phyloP scores from a whole-genome alignment of 1,284 basidiomycete species.

The Singerocomus inundabilis region DNA sequence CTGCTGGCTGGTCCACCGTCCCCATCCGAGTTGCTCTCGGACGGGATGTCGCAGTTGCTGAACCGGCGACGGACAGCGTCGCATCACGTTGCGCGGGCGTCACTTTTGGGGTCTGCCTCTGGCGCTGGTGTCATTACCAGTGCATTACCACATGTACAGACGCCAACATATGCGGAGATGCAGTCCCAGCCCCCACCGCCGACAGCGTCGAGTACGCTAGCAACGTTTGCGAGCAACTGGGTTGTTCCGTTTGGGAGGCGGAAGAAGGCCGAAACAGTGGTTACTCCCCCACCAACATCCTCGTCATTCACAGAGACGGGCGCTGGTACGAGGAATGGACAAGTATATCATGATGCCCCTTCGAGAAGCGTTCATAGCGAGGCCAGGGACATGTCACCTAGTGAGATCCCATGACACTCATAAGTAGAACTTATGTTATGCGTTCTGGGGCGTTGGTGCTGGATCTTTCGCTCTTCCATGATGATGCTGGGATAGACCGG shows the following conservation, averaged over 20 bases:
- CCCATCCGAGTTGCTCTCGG: conserved; percentile 55
- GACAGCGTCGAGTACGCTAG: conserved; percentile 47
- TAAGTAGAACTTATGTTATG: conserved; percentile 10
- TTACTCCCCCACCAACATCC: background rate
- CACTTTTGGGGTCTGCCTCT: conserved; percentile 40
- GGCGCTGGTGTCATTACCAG: conserved; percentile 1
- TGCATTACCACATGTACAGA: conserved; percentile 5
- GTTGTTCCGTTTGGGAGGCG: conserved; percentile 59
- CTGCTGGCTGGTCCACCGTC: conserved; percentile 46
- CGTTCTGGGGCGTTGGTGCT: background rate
- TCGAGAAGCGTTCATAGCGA: conserved; percentile 12
- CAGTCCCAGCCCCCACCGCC: conserved; percentile 7
- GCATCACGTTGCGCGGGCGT: conserved; percentile 49
- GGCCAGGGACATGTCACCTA: conserved; percentile 35
- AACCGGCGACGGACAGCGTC: conserved; percentile 56
- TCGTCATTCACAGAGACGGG: conserved; percentile 9
- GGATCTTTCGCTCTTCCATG: background rate
- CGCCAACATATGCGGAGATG: background rate
- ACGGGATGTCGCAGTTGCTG: conserved; percentile 49
- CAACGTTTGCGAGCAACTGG: conserved; percentile 65
- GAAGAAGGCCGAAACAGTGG: conserved; percentile 38
- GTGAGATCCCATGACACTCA: conserved; percentile 44
- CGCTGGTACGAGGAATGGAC: conserved; percentile 15
- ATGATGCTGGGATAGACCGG: background rate
- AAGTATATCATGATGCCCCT: conserved; percentile 11